Evolutionary conservation across 225 moss, liverwort and hornwort genomes (phyloP).

Genomic region (Lunularia cruciata): DNA sequence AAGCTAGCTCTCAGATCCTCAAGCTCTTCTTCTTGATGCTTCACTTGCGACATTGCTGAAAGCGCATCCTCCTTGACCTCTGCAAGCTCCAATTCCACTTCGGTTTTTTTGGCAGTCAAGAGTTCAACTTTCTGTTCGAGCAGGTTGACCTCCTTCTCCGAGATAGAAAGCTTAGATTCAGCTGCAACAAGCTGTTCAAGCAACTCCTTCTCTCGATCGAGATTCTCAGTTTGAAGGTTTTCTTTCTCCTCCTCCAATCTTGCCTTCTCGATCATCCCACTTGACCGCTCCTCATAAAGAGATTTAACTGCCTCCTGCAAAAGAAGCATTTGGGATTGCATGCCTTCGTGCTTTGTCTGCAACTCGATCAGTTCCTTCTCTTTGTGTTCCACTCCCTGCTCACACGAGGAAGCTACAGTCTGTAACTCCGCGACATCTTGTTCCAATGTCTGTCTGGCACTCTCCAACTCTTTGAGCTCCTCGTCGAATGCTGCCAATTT

Average conservation of each 20-base stretch:
- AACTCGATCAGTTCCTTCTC: slow-evolving; percentile 19
- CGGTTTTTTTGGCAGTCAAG: neutral
- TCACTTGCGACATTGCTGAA: slow-evolving; percentile 7
- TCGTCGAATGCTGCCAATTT: slow-evolving; percentile 16
- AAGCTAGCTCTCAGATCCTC: slow-evolving; percentile 3
- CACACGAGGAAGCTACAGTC: slow-evolving; percentile 11
- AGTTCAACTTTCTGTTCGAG: slow-evolving; percentile 8
- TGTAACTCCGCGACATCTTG: slow-evolving; percentile 19
- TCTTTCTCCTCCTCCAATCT: slow-evolving; percentile 4
- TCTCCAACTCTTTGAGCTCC: slow-evolving; percentile 19
- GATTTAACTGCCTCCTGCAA: slow-evolving; percentile 1
- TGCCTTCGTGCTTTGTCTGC: slow-evolving; percentile 12
- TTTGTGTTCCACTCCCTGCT: slow-evolving; percentile 9
- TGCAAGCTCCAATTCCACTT: slow-evolving; percentile 25
- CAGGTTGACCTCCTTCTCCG: slow-evolving; percentile 12
- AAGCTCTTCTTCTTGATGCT: slow-evolving; percentile 31
- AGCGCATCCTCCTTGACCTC: slow-evolving; percentile 24
- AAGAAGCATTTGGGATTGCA: slow-evolving; percentile 3
- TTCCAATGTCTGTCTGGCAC: slow-evolving; percentile 13
- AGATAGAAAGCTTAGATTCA: slow-evolving; percentile 22
- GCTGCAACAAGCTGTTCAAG: slow-evolving; percentile 20
- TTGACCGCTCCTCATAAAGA: neutral
- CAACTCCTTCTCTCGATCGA: slow-evolving; percentile 17
- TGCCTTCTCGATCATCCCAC: slow-evolving; percentile 15
- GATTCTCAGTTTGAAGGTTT: neutral